These are phyloP conservation scores for Sherardia arvensis DNA, from an alignment of 257 asterid genomes.

Conservation along the genomic window DNA sequence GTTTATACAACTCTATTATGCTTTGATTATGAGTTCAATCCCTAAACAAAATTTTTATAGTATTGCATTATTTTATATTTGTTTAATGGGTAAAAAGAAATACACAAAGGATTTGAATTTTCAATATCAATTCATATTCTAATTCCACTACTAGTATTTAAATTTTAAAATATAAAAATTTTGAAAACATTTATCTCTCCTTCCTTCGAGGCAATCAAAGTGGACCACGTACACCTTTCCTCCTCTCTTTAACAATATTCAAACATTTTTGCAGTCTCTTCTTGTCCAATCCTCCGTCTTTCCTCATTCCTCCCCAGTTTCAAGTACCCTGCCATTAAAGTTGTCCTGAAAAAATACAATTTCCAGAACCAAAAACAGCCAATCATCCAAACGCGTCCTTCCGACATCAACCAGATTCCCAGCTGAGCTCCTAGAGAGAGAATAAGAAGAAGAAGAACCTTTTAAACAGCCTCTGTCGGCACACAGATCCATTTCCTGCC, in stretches of 20 bases:
- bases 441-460: constrained; percentile 10
- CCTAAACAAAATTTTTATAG: no score
- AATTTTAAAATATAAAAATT: no score
- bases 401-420: constrained; percentile 38
- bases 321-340: background rate
- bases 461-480: constrained; percentile 40
- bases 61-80: no score
- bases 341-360: background rate
- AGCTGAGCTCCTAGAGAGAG: constrained; percentile 4
- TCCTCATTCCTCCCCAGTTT: background rate
- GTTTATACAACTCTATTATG: no score
- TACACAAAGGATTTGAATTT: no score
- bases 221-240: background rate
- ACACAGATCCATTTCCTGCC: constrained; percentile 12
- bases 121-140: no score
- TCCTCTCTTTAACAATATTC: background rate
- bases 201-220: background rate
- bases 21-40: no score
- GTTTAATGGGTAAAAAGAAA: no score
- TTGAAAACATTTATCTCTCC: background rate
- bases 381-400: constrained; percentile 19
- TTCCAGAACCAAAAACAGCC: background rate
- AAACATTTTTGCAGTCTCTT: background rate
- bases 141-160: no score
- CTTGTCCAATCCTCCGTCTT: background rate